A percentile compares a stretch with the other conserved stretches of the same genome.
Evolutionary conservation across 163 green algal species (phyloP).

Genomic region (Scenedesmus sp.): DNA sequence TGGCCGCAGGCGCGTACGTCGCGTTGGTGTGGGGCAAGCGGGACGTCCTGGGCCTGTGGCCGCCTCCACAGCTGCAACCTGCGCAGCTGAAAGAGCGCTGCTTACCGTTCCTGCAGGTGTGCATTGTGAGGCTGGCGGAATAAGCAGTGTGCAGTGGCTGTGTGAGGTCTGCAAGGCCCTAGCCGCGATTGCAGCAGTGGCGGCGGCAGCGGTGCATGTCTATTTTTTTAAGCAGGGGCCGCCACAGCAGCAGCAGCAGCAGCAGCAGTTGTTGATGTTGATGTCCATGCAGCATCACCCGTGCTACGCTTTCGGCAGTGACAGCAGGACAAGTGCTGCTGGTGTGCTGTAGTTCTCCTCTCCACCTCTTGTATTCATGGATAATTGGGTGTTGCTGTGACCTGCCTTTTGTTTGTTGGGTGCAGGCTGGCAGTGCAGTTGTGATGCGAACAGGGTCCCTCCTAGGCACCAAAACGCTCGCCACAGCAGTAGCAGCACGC

Average conservation of each 20-base stretch:
- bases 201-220: not conserved
- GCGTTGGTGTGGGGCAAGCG: conserved; percentile 59
- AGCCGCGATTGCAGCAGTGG: not conserved
- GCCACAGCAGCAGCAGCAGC: no score
- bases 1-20: conserved; percentile 67
- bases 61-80: conserved; percentile 12
- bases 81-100: conserved; percentile 26
- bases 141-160: not conserved
- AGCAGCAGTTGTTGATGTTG: not conserved
- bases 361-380: not conserved
- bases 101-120: conserved; percentile 64
- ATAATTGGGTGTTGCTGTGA: not conserved
- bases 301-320: no score
- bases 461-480: conserved; percentile 81
- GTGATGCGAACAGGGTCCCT: conserved; percentile 79
- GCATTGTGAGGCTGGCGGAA: not conserved
- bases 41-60: conserved; percentile 65
- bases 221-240: not conserved
- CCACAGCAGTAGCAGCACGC: conserved; percentile 69
- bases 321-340: no score
- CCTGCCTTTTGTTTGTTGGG: not conserved
- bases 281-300: no score
- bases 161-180: not conserved
- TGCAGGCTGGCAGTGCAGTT: conserved; percentile 72
- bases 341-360: not conserved